These are phyloP conservation scores for Cryptococcus wingfieldii DNA, from an alignment of 1,284 basidiomycete species.

Conservation along the genomic window DNA sequence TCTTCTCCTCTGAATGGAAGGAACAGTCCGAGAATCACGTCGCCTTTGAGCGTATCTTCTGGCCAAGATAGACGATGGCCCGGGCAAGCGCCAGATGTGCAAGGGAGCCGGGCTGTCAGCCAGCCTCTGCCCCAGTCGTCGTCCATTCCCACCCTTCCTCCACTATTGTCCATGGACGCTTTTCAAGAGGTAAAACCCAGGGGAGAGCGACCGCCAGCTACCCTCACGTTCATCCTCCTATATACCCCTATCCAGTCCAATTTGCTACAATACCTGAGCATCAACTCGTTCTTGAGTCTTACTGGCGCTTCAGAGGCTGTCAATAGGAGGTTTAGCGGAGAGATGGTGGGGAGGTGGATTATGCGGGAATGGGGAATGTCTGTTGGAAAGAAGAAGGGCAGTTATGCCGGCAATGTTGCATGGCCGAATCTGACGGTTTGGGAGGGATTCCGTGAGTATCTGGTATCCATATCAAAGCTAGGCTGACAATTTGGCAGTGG, in stretches of 20 bases:
- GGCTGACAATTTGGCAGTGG: conserved; percentile 29
- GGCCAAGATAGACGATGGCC: no score
- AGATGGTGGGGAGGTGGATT: conserved; percentile 46
- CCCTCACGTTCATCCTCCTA: conserved; percentile 27
- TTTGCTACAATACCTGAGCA: conserved; percentile 36
- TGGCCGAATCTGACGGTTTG: conserved; percentile 49
- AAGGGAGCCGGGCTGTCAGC: background rate
- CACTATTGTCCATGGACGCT: background rate
- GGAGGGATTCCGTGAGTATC: conserved; percentile 48
- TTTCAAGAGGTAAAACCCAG: background rate
- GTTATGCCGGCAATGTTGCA: conserved; percentile 7
- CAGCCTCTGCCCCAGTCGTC: background rate
- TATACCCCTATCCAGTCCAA: conserved; percentile 34
- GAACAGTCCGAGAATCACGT: background rate
- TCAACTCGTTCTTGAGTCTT: conserved; percentile 46
- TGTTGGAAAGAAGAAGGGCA: conserved; percentile 26
- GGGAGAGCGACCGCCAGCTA: conserved; percentile 6
- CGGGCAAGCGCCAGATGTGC: background rate
- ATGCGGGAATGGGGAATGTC: conserved; percentile 43
- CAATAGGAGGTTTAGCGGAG: conserved; percentile 40
- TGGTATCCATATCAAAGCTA: background rate
- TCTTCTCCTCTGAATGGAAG: background rate
- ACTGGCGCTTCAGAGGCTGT: conserved; percentile 32
- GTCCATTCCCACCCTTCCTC: background rate
- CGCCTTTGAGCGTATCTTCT: background rate